Evolutionary conservation across 1,139 yeast genomes (phyloP).

Genomic region (Arxiozyma slooffiae): DNA sequence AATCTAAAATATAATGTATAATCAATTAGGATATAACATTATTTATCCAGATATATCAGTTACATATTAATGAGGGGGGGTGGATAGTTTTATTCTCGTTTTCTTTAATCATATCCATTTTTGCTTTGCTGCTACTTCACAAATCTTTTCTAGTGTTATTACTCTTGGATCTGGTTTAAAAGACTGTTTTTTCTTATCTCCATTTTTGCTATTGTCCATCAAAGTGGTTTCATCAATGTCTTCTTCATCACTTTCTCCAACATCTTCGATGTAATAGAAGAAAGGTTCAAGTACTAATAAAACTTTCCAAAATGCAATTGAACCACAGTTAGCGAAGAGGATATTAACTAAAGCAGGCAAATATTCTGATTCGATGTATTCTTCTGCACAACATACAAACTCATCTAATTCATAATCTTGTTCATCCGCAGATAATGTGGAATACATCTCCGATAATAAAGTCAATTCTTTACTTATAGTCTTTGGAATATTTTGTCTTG

Average conservation of each 20-base stretch:
- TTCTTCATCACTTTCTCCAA: constrained; percentile 23
- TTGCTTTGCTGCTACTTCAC: constrained; percentile 31
- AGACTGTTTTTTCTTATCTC: constrained; percentile 10
- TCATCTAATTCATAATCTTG: constrained; percentile 31
- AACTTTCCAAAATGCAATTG: constrained; percentile 27
- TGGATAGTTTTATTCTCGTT: not conserved
- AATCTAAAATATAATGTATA: constrained; percentile 8
- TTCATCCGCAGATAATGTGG: constrained; percentile 30
- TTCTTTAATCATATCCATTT: constrained; percentile 25
- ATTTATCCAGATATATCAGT: not conserved
- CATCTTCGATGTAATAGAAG: constrained; percentile 30
- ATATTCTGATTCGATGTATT: constrained; percentile 30
- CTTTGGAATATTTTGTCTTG: constrained; percentile 31
- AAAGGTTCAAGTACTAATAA: constrained; percentile 30
- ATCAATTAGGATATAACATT: not conserved
- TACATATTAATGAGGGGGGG: not conserved
- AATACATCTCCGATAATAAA: constrained; percentile 30
- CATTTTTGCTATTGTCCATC: constrained; percentile 2
- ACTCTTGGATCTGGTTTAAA: constrained; percentile 30
- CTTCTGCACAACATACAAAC: constrained; percentile 32
- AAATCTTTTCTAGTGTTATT: constrained; percentile 29
- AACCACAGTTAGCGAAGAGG: constrained; percentile 26
- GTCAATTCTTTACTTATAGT: constrained; percentile 30
- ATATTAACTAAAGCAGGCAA: constrained; percentile 29
- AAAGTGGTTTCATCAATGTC: constrained; percentile 2